phyloP scores from a whole-genome alignment of 495 filamentous ascomycete species.

The Sphaerosporella brunnea region DNA sequence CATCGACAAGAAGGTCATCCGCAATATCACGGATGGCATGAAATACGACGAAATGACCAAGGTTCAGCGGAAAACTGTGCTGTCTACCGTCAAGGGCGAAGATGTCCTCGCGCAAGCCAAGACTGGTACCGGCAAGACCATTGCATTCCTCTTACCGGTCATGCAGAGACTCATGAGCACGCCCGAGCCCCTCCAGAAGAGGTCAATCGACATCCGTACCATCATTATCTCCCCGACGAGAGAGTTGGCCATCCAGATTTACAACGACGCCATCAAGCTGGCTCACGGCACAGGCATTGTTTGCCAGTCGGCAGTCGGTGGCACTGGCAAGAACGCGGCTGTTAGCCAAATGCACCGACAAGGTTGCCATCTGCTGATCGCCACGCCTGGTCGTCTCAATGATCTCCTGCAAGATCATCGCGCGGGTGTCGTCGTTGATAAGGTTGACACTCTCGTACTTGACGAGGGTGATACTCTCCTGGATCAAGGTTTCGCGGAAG shows the following conservation, averaged over 20 bases:
- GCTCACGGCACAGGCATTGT: conserved; percentile 45
- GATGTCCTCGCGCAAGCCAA: conserved; percentile 80
- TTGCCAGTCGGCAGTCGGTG: conserved; percentile 79
- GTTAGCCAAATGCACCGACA: conserved; percentile 44
- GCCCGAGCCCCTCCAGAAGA: conserved; percentile 9
- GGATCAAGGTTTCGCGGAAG: conserved; percentile 72
- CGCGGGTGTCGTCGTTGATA: conserved; percentile 50
- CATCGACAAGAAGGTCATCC: conserved; percentile 46
- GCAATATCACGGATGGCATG: conserved; percentile 56
- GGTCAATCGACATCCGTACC: conserved; percentile 55
- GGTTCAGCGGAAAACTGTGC: conserved; percentile 74
- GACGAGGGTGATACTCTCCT: conserved; percentile 90
- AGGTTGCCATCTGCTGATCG: conserved; percentile 81
- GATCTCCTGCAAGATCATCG: conserved; percentile 60
- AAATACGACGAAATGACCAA: conserved; percentile 71
- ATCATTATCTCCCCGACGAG: conserved; percentile 88
- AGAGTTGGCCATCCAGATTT: conserved; percentile 91
- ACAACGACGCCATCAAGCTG: conserved; percentile 60
- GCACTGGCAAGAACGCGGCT: conserved; percentile 50
- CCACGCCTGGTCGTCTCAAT: conserved; percentile 72
- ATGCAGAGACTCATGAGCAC: conserved; percentile 50
- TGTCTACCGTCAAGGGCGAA: conserved; percentile 50
- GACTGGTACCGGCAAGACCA: conserved; percentile 75
- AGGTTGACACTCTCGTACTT: conserved; percentile 62
- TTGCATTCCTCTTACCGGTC: conserved; percentile 64